Evolutionary conservation across 805 yeast species (phyloP), one percentile per base, ranked within the genome.

Genomic region (Kodamaea sagamina): DNA sequence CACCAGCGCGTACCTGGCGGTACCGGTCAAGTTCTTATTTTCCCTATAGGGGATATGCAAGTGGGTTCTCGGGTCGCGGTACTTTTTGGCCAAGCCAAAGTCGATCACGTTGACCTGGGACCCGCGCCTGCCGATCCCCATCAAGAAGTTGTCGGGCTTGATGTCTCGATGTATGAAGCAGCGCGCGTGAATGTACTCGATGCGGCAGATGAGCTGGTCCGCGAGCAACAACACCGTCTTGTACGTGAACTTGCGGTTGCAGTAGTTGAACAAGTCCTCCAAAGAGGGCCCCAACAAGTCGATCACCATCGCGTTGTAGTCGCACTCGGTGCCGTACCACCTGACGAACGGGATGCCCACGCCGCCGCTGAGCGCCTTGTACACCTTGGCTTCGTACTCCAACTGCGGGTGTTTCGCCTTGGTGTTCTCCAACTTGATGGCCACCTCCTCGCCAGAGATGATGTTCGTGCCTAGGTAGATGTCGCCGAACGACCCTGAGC

Each of bases 401-500:
- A 92, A 76, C 68, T 92, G 99, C 1, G 99, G 98, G 63, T 93
- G 98, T 60, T 89, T 87, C 2, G 98, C 96, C 45, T 84, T 76
- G 42, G 86, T 81, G 50, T 86, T 84, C 62, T 92, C 99, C 49
- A 92, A 74, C 65, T 92, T 92, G 73, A 92, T 92, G 52, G 98
- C 99, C 42, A 93, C 97, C 65, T 92, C 97, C 65, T 93, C 98
- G 32, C 98, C 97, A 32, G 95, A 86, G 38, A 92, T 88, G 64
- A 93, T 81, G 68, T 92, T 93, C 18, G 96, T 88, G 9, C 96
- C 87, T 51, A 89, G 76, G 66, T 93, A 93, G 55, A 92, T 93
- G 62, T 93, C 99, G 47, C 99, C 99, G 65, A 92, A 92, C 8
- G 97, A 90, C 13, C 99, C 99, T 31, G 93, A 83, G 15, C 99